Base-by-base conservation (phyloP, 257 asterid species). In the Solanum stenotomum region DNA sequence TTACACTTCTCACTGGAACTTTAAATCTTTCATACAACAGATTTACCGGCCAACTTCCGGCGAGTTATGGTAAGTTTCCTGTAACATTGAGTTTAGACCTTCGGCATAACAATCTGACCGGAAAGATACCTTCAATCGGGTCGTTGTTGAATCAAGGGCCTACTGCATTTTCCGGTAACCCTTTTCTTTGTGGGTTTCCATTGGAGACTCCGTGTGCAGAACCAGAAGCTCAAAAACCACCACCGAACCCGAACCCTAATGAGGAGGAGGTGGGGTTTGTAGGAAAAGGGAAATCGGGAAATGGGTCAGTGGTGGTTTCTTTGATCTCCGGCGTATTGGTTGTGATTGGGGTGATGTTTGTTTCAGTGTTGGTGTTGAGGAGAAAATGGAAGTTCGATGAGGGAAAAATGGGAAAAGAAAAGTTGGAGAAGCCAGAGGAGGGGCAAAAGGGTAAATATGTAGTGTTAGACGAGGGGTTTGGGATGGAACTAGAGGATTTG, bases 91-190 rank as follows among this genome's bases (percentile, higher is more conserved):
- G 98, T 88, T 91, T 97, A 44, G 99, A 97, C 81, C 93, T 97
- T 77, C 91, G 91, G 87, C 86, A 88, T 63, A 97, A 97, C 86
- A 96, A 97, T 49, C 93, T 97, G 77, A 93, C 93, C 14, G 99
- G 99, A 5, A 96, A 96, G 87, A 92, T 97, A 88, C 99, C 99
- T 85, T 91, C 91, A 91, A 94, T 90, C 86, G 99, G 98, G 20
- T 92, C 99, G 0, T 89, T 96, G 77, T 86, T 96, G 83, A 97
- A 97, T 91, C 99, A 97, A 93, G 99, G 99, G 0, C 99, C 99
- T 49, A 97, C 99, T 42, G 99, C 99, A 25, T 97, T 97, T 87
- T 88, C 96, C 1, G 99, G 98, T 67, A 97, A 97, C 85, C 95
- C 93, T 13, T 87, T 86, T 88, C 98, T 97, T 33, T 97, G 99